phyloP scores from a whole-genome alignment of 805 yeast species.

The Kregervanrija delftensis region DNA sequence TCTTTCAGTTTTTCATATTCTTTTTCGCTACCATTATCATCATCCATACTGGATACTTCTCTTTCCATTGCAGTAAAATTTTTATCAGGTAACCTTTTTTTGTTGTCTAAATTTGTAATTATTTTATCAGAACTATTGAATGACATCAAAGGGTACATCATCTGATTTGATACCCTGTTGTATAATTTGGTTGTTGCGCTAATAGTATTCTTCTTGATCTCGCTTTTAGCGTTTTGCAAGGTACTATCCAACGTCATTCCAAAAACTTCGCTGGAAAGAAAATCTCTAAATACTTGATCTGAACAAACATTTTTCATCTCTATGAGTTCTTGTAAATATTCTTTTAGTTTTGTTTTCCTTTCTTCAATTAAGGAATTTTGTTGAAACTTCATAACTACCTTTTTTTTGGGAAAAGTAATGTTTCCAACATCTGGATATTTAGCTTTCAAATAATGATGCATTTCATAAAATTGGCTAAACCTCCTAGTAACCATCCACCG shows the following conservation, averaged over 20 bases:
- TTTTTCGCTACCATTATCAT: slow-evolving; percentile 13
- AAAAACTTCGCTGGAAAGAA: slow-evolving; percentile 68
- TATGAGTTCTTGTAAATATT: slow-evolving; percentile 52
- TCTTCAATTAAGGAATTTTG: slow-evolving; percentile 55
- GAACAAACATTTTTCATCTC: slow-evolving; percentile 64
- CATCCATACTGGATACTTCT: slow-evolving; percentile 48
- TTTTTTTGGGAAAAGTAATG: slow-evolving; percentile 52
- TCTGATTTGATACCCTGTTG: slow-evolving; percentile 25
- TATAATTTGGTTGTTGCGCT: slow-evolving; percentile 26
- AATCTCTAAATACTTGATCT: slow-evolving; percentile 63
- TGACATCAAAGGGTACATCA: slow-evolving; percentile 7
- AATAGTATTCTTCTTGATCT: slow-evolving; percentile 10
- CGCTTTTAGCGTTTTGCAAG: slow-evolving; percentile 4
- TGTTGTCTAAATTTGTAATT: background rate
- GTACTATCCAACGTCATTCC: slow-evolving; percentile 19
- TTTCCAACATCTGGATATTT: slow-evolving; percentile 43
- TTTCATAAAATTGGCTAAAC: slow-evolving; percentile 71
- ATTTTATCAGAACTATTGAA: background rate
- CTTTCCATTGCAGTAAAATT: slow-evolving; percentile 38
- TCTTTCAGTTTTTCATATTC: slow-evolving; percentile 3
- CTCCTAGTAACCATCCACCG: slow-evolving; percentile 92
- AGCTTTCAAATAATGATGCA: slow-evolving; percentile 57
- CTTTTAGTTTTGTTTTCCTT: slow-evolving; percentile 54
- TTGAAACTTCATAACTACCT: slow-evolving; percentile 68
- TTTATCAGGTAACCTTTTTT: background rate